Evolutionary conservation across 768 basidiomycete genomes (phyloP).

Genomic region (Tephrocybe sp.): DNA sequence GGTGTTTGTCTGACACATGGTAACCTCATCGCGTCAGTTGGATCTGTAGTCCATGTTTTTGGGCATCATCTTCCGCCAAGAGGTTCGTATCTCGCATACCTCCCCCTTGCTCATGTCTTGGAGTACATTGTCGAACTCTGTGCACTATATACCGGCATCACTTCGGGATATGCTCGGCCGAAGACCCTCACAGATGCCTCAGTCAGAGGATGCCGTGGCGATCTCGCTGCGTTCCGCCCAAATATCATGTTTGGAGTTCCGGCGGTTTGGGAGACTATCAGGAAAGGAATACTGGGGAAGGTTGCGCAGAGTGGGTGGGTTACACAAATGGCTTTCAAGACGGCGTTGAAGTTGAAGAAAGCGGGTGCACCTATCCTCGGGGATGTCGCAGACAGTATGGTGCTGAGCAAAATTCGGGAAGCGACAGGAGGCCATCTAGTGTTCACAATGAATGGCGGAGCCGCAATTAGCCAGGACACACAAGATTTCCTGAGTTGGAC

Average conservation of each 20-base stretch:
- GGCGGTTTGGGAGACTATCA: conserved; percentile 95
- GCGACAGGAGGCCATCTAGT: conserved; percentile 89
- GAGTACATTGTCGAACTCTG: conserved; percentile 91
- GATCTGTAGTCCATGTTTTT: conserved; percentile 69
- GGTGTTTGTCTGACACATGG: conserved; percentile 88
- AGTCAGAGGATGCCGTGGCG: conserved; percentile 85
- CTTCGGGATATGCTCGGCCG: conserved; percentile 85
- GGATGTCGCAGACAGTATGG: conserved; percentile 67
- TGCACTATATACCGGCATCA: conserved; percentile 74
- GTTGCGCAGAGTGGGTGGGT: conserved; percentile 66
- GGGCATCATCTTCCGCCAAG: conserved; percentile 57
- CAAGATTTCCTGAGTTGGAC: conserved; percentile 88
- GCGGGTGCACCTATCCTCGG: conserved; percentile 65
- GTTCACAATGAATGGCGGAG: conserved; percentile 81
- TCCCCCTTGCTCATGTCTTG: conserved; percentile 92
- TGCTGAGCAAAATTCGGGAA: conserved; percentile 73
- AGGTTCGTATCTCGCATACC: conserved; percentile 84
- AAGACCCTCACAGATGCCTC: conserved; percentile 95
- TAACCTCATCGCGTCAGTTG: conserved; percentile 87
- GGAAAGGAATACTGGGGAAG: conserved; percentile 88
- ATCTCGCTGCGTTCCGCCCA: conserved; percentile 80
- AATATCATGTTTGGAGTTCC: conserved; percentile 93
- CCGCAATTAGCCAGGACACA: conserved; percentile 80
- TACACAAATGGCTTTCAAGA: conserved; percentile 78
- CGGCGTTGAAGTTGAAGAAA: conserved; percentile 76